Evolutionary conservation across 768 basidiomycete genomes (phyloP).

Genomic region (Clavaria fumosa): DNA sequence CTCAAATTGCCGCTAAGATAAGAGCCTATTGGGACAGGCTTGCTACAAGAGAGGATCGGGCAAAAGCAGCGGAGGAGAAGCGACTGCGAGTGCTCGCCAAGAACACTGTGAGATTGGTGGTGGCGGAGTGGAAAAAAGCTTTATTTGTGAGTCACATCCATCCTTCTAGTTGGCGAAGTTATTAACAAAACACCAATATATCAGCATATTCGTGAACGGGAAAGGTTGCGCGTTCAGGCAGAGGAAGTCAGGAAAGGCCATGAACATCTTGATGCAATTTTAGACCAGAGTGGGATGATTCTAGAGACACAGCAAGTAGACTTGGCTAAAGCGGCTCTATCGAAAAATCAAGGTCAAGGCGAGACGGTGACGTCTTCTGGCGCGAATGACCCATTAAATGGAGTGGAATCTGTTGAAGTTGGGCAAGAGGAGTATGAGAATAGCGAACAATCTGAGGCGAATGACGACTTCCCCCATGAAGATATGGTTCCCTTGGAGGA

Average conservation of each 20-base stretch:
- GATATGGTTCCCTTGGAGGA: slow-evolving; percentile 22
- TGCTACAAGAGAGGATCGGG: slow-evolving; percentile 45
- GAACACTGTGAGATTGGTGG: slow-evolving; percentile 52
- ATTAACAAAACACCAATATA: too few species aligned
- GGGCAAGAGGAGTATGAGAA: background rate
- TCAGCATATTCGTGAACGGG: slow-evolving; percentile 62
- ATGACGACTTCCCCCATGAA: slow-evolving; percentile 6
- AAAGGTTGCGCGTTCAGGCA: slow-evolving; percentile 43
- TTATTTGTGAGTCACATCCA: slow-evolving; percentile 43
- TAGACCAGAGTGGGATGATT: slow-evolving; percentile 79
- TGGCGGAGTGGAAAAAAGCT: slow-evolving; percentile 77
- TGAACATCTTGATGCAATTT: slow-evolving; percentile 77
- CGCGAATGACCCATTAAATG: too few species aligned
- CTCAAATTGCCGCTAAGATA: slow-evolving; percentile 50
- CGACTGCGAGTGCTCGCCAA: slow-evolving; percentile 52
- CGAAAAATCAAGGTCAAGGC: too few species aligned
- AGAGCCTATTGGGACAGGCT: slow-evolving; percentile 63
- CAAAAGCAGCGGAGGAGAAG: slow-evolving; percentile 46
- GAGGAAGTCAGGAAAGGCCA: slow-evolving; percentile 72
- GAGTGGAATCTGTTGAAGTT: too few species aligned
- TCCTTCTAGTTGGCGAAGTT: slow-evolving; percentile 5
- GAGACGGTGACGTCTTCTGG: too few species aligned
- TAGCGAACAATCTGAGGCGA: slow-evolving; percentile 1
- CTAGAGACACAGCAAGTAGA: slow-evolving; percentile 73
- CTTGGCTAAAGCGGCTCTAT: slow-evolving; percentile 34